Conservation (phyloP, 441 rosid species). For the Francoa sonchifolia region DNA sequence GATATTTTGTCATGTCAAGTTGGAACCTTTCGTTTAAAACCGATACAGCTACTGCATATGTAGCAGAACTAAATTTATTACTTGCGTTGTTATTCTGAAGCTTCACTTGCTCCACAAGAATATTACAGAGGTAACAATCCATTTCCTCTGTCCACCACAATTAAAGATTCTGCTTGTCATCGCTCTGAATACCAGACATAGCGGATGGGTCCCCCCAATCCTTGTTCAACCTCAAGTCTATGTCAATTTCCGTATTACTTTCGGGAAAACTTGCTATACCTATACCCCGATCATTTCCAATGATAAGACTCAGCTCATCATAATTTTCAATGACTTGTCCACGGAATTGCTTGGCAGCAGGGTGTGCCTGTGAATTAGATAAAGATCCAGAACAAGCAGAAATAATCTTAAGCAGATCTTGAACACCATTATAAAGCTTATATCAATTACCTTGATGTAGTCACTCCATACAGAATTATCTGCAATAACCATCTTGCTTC, state of each 20-base stretch:
- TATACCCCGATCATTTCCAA: neutral
- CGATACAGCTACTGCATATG: slow-evolving; percentile 5
- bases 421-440: neutral
- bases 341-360: slow-evolving; percentile 1
- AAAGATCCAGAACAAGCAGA: neutral
- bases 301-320: slow-evolving; percentile 2
- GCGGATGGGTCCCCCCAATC: neutral
- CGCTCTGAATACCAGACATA: neutral
- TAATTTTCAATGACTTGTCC: slow-evolving; percentile 4
- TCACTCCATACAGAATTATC: slow-evolving; percentile 11
- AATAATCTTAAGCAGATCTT: neutral
- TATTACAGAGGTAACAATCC: slow-evolving; percentile 4
- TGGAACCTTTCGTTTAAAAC: slow-evolving; percentile 8
- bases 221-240: neutral
- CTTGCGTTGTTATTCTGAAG: slow-evolving; percentile 4
- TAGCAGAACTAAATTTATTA: slow-evolving; percentile 2
- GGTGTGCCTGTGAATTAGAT: slow-evolving; percentile 2
- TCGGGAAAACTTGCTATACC: neutral
- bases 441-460: slow-evolving; percentile 7
- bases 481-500: slow-evolving; percentile 6
- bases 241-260: neutral
- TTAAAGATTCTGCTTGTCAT: neutral
- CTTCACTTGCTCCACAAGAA: slow-evolving; percentile 9
- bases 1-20: slow-evolving; percentile 7
- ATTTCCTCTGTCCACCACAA: slow-evolving; percentile 9